phyloP scores from a whole-genome alignment of 495 filamentous ascomycete genomes.

The Chlorociboria aeruginascens region DNA sequence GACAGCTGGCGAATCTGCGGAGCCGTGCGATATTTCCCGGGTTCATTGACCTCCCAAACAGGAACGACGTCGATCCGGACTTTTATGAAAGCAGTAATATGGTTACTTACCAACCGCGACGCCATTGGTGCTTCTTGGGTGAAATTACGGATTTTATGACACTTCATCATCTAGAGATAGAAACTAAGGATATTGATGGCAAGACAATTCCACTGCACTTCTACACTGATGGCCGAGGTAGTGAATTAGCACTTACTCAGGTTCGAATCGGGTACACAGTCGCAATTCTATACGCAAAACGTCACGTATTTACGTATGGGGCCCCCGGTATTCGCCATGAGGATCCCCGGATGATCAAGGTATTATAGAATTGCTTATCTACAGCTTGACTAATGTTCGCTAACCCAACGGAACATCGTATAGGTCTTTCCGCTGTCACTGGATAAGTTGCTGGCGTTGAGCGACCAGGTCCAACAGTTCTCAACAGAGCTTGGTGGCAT shows the following conservation, averaged over 20 bases:
- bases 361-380: constrained; percentile 9
- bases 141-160: constrained; percentile 21
- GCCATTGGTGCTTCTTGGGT: constrained; percentile 25
- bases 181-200: constrained; percentile 18
- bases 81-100: constrained; percentile 15
- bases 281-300: constrained; percentile 23
- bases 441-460: constrained; percentile 19
- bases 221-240: constrained; percentile 20
- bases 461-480: constrained; percentile 20
- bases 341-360: constrained; percentile 20
- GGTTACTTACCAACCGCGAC: constrained; percentile 8
- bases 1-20: constrained; percentile 16
- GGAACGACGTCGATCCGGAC: constrained; percentile 10
- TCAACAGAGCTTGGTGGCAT: constrained; percentile 16
- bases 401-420: background rate
- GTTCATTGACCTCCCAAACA: constrained; percentile 21
- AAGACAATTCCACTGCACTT: constrained; percentile 19
- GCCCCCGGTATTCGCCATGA: constrained; percentile 21
- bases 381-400: too few species aligned
- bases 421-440: constrained; percentile 24
- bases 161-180: constrained; percentile 18
- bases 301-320: constrained; percentile 17
- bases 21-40: constrained; percentile 17
- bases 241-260: constrained; percentile 15
- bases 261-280: constrained; percentile 22